Conservation (phyloP, 2,329 filamentous ascomycete species). For the Aspergillus piperis region DNA sequence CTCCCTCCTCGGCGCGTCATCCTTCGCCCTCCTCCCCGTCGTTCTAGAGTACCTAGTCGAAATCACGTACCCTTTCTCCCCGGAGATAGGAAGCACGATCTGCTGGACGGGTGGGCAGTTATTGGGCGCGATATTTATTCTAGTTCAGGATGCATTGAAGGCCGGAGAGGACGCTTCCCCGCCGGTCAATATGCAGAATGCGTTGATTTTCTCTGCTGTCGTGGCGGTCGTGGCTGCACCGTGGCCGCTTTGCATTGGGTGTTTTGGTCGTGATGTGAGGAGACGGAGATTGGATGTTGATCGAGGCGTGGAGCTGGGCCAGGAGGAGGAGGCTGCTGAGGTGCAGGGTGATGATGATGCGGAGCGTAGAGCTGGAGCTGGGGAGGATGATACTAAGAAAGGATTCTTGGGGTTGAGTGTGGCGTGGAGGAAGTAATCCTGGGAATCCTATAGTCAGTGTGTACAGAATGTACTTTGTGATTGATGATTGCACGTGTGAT, state of each 20-base stretch:
- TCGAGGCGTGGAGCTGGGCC: conserved; percentile 26
- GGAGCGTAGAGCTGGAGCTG: background rate
- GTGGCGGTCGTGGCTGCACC: conserved; percentile 66
- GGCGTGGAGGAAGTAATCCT: conserved; percentile 4
- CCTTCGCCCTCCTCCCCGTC: conserved; percentile 79
- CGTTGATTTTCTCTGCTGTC: conserved; percentile 77
- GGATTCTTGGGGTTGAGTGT: conserved; percentile 7
- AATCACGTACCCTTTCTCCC: conserved; percentile 80
- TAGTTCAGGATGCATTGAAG: conserved; percentile 74
- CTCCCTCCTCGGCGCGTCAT: conserved; percentile 73
- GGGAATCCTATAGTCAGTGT: background rate
- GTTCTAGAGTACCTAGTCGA: conserved; percentile 86
- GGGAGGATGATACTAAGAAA: background rate
- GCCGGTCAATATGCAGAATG: conserved; percentile 70
- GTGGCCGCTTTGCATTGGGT: conserved; percentile 67
- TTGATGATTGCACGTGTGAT: background rate
- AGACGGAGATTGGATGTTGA: conserved; percentile 46
- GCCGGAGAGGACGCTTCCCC: conserved; percentile 55
- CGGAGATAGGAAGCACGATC: conserved; percentile 79
- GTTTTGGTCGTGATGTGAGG: conserved; percentile 61
- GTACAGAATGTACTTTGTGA: background rate
- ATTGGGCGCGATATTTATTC: conserved; percentile 79
- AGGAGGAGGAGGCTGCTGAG: conserved; percentile 12
- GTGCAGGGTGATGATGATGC: background rate
- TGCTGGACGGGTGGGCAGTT: conserved; percentile 88